phyloP scores from a whole-genome alignment of 768 basidiomycete genomes.

The Leccinum uliginosum region DNA sequence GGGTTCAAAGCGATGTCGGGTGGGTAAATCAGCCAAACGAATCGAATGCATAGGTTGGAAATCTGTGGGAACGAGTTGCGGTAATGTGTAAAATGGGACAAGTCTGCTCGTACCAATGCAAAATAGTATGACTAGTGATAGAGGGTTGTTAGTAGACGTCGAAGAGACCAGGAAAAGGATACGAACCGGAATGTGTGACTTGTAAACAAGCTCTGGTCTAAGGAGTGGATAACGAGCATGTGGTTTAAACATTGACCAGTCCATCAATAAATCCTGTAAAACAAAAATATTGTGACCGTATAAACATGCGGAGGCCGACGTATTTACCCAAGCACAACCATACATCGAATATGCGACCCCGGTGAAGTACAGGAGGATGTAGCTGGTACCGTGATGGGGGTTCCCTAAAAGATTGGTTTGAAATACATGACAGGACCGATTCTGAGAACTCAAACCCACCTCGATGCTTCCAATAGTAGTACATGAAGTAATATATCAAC shows the following conservation, averaged over 20 bases:
- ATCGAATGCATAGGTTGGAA: conserved; percentile 71
- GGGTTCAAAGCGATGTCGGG: conserved; percentile 47
- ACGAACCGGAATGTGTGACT: conserved; percentile 53
- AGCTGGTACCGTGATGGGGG: conserved; percentile 40
- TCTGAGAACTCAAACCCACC: conserved; percentile 32
- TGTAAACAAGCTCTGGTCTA: conserved; percentile 72
- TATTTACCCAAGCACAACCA: conserved; percentile 70
- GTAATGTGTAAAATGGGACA: background rate
- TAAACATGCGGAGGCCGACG: background rate
- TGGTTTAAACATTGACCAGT: conserved; percentile 79
- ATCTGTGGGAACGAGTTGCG: conserved; percentile 37
- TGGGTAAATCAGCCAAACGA: conserved; percentile 71
- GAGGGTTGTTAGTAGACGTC: background rate
- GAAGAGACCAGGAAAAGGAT: background rate
- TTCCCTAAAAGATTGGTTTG: conserved; percentile 16
- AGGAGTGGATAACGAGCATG: conserved; percentile 56
- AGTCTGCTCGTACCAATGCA: conserved; percentile 55
- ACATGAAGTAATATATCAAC: conserved; percentile 61
- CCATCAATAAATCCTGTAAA: conserved; percentile 79
- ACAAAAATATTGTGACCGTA: background rate
- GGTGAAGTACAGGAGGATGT: conserved; percentile 67
- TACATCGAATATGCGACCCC: conserved; percentile 65
- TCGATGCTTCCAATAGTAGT: conserved; percentile 72
- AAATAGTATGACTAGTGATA: conserved; percentile 80
- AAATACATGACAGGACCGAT: background rate